Evolutionary conservation across 305 asterid genomes (phyloP).

Genomic region (Fraxinus dipetala): DNA sequence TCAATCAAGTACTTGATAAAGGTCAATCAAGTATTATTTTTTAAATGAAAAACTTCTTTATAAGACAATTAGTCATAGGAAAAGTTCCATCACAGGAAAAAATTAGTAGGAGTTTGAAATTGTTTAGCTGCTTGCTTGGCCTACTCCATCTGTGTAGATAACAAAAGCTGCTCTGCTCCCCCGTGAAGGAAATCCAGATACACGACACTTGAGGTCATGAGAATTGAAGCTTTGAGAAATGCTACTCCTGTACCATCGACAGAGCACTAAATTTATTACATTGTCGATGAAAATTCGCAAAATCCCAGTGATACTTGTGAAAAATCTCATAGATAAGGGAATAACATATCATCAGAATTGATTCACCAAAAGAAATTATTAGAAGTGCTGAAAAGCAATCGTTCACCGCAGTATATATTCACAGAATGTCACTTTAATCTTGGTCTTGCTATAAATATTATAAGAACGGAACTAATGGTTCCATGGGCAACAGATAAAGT

Average conservation of each 20-base stretch:
- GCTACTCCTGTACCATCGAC: slow-evolving; percentile 69
- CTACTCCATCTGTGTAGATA: slow-evolving; percentile 62
- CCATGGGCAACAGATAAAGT: not conserved
- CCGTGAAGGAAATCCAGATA: slow-evolving; percentile 67
- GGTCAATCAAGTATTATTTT: too few relatives aligned
- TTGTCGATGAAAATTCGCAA: not conserved
- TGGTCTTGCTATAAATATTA: not conserved
- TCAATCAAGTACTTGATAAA: too few relatives aligned
- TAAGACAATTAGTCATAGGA: not conserved
- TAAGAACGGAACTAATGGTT: not conserved
- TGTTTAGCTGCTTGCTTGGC: slow-evolving; percentile 54
- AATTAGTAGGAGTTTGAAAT: slow-evolving; percentile 1
- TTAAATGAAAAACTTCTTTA: not conserved
- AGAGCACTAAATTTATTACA: not conserved
- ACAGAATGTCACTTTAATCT: not conserved
- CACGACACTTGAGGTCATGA: slow-evolving; percentile 86
- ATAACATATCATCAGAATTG: slow-evolving; percentile 11
- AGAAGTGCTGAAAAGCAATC: not conserved
- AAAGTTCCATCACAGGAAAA: not conserved
- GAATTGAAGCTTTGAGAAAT: slow-evolving; percentile 66
- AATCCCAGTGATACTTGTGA: not conserved
- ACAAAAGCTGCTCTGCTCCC: slow-evolving; percentile 66
- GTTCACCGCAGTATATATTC: not conserved
- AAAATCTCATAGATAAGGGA: slow-evolving; percentile 14
- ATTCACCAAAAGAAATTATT: slow-evolving; percentile 9